Evolutionary conservation across 2,329 filamentous ascomycete genomes (phyloP).

Genomic region (Meredithiella fracta): DNA sequence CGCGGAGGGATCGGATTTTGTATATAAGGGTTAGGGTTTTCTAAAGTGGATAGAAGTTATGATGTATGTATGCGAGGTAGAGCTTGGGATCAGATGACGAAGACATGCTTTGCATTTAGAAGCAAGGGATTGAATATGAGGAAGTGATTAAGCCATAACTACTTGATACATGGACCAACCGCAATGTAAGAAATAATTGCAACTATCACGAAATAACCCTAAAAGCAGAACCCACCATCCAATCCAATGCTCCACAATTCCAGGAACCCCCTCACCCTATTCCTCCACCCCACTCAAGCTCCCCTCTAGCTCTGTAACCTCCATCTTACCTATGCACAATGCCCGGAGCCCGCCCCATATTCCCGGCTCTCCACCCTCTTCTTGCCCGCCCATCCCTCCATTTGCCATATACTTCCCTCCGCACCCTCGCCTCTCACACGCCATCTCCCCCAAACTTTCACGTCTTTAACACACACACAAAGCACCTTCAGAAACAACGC

Average conservation of each 20-base stretch:
- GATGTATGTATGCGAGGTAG: too few species aligned
- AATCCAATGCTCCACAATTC: neutral
- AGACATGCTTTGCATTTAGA: too few species aligned
- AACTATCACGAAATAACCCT: too few species aligned
- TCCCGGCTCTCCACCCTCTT: neutral
- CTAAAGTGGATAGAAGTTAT: too few species aligned
- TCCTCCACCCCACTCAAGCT: neutral
- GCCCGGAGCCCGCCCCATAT: neutral
- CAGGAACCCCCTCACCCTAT: neutral
- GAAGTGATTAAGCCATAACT: too few species aligned
- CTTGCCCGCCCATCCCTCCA: neutral
- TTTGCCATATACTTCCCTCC: neutral
- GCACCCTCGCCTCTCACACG: conserved; percentile 1
- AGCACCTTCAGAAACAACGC: conserved; percentile 84
- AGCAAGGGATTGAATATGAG: too few species aligned
- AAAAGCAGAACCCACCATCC: neutral
- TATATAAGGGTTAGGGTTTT: neutral
- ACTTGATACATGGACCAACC: too few species aligned
- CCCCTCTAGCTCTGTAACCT: neutral
- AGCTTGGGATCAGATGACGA: too few species aligned
- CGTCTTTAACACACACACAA: conserved; percentile 77
- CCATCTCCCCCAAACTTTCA: conserved; percentile 39
- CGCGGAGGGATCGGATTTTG: neutral
- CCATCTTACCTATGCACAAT: neutral
- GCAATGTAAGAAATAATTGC: too few species aligned